A percentile compares a stretch with the other conserved stretches of the same genome.
Evolutionary conservation across 148 eudicot genomes (phyloP).

Genomic region (Linanthus parryae): DNA sequence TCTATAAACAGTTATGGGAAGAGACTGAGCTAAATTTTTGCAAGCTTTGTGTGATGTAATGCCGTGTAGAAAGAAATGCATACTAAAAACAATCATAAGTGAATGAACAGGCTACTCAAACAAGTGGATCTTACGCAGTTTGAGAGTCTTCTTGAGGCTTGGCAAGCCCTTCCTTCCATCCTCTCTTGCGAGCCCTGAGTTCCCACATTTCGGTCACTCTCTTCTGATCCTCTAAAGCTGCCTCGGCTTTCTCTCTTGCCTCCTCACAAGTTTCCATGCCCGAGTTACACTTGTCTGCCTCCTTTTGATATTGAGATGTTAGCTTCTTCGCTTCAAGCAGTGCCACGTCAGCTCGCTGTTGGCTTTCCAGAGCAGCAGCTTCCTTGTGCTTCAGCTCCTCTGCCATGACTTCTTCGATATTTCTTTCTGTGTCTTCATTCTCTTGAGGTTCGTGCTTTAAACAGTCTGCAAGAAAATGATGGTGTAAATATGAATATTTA

Average conservation of each 20-base stretch:
- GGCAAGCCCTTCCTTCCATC: slow-evolving; percentile 54
- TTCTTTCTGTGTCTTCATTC: slow-evolving; percentile 55
- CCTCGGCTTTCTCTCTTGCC: slow-evolving; percentile 77
- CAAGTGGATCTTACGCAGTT: too few species aligned
- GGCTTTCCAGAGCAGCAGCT: slow-evolving; percentile 57
- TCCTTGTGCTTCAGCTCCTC: slow-evolving; percentile 63
- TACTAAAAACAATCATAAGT: too few species aligned
- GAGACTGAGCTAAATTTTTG: too few species aligned
- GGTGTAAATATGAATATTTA: too few species aligned
- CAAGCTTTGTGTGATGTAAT: too few species aligned
- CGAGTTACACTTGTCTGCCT: slow-evolving; percentile 80
- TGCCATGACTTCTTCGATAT: slow-evolving; percentile 44
- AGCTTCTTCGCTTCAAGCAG: slow-evolving; percentile 73
- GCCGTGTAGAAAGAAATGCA: too few species aligned
- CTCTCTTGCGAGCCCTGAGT: slow-evolving; percentile 61
- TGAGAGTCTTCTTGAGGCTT: too few species aligned
- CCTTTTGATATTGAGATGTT: slow-evolving; percentile 79
- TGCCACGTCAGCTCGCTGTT: slow-evolving; percentile 59
- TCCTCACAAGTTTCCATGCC: slow-evolving; percentile 94
- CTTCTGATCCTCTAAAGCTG: slow-evolving; percentile 44
- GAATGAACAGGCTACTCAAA: too few species aligned
- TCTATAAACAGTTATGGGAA: too few species aligned
- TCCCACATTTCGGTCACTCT: slow-evolving; percentile 56
- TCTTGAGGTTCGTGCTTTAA: slow-evolving; percentile 71
- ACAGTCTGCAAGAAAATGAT: too few species aligned